phyloP scores from a whole-genome alignment of 441 rosid species.

The Breynia disticha region DNA sequence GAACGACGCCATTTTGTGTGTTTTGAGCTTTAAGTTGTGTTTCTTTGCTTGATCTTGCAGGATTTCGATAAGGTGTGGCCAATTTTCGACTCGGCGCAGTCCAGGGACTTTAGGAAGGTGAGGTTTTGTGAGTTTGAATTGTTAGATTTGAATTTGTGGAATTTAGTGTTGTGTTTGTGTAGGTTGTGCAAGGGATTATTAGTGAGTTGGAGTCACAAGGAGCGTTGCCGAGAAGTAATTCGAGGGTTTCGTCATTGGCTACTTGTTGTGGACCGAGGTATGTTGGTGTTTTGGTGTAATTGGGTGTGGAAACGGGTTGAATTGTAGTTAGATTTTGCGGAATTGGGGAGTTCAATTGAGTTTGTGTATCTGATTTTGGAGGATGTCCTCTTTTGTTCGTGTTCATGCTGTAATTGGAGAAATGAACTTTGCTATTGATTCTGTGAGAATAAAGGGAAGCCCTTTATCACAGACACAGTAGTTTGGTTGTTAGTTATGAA shows the following conservation, averaged over 20 bases:
- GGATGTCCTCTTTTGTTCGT: neutral
- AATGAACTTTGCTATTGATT: too few species aligned
- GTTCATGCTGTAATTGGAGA: neutral
- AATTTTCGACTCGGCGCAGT: slow-evolving; percentile 98
- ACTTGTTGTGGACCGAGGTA: slow-evolving; percentile 99
- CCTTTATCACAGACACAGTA: too few species aligned
- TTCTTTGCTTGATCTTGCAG: slow-evolving; percentile 46
- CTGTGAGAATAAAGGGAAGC: too few species aligned
- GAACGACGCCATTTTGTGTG: slow-evolving; percentile 9
- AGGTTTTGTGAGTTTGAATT: slow-evolving; percentile 5
- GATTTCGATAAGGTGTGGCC: slow-evolving; percentile 99
- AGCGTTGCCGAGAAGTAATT: slow-evolving; percentile 98
- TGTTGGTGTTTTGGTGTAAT: slow-evolving; percentile 4
- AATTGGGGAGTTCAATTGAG: too few species aligned
- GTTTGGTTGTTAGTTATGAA: too few species aligned
- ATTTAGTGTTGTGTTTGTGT: slow-evolving; percentile 7
- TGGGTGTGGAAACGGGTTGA: neutral
- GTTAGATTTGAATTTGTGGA: slow-evolving; percentile 10
- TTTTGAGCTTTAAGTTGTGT: slow-evolving; percentile 8
- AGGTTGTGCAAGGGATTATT: slow-evolving; percentile 98
- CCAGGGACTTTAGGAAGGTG: slow-evolving; percentile 97
- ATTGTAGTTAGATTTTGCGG: neutral
- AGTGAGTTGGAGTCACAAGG: slow-evolving; percentile 99
- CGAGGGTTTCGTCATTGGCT: slow-evolving; percentile 98
- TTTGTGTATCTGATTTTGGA: neutral